phyloP scores from a whole-genome alignment of 768 basidiomycete species.

The Symmetrospora coprosmae region DNA sequence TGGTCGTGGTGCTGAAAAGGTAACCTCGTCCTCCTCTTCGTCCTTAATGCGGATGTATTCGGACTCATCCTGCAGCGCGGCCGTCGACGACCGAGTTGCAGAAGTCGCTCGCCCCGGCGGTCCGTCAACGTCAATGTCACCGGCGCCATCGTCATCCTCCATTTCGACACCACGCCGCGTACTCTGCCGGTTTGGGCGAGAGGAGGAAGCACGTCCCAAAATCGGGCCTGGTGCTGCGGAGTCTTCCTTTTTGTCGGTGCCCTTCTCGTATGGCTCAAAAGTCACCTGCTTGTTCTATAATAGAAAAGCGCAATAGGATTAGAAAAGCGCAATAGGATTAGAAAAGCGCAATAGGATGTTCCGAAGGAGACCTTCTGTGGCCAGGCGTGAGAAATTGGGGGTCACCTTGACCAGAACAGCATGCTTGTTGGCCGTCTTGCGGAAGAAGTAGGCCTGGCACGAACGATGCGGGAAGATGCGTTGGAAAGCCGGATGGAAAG shows the following conservation, averaged over 20 bases:
- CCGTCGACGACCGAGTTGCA: too few species aligned
- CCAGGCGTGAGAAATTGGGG: too few species aligned
- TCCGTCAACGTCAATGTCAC: too few species aligned
- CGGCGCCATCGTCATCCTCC: too few species aligned
- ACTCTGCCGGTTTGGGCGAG: too few species aligned
- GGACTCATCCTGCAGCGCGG: too few species aligned
- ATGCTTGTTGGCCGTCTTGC: conserved; percentile 26
- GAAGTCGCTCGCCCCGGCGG: too few species aligned
- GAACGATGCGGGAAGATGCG: neutral
- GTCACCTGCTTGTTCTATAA: conserved; percentile 3
- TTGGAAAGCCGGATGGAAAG: conserved; percentile 5
- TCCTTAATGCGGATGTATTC: too few species aligned
- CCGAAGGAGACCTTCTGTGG: neutral
- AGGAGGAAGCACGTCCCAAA: too few species aligned
- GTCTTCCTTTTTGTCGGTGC: too few species aligned
- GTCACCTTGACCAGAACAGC: conserved; percentile 32
- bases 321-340: neutral
- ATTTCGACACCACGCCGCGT: too few species aligned
- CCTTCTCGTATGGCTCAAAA: conserved; percentile 14
- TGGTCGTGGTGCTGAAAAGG: neutral
- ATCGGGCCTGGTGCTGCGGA: too few species aligned
- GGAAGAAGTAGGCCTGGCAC: conserved; percentile 32
- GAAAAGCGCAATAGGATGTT: neutral
- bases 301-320: neutral
- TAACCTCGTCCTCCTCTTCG: conserved; percentile 9